These are phyloP conservation scores for Sindora glabra DNA, from an alignment of 306 rosid species.

Conservation along the genomic window DNA sequence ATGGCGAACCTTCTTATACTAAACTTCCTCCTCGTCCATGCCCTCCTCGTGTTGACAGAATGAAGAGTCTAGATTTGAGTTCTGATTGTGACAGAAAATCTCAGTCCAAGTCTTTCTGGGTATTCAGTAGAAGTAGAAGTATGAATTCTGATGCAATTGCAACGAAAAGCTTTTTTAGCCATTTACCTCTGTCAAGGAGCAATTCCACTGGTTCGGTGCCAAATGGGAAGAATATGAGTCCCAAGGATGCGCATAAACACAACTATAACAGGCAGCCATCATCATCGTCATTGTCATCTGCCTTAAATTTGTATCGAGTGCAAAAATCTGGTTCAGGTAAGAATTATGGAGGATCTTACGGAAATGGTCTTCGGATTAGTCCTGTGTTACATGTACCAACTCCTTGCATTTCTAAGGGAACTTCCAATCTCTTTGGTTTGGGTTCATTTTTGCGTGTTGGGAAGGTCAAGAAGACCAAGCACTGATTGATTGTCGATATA, in stretches of 20 bases:
- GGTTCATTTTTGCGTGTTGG: constrained; percentile 60
- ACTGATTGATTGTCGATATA: constrained; percentile 29
- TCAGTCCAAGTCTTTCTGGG: constrained; percentile 75
- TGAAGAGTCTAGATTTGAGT: constrained; percentile 9
- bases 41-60: too few relatives aligned
- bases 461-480: constrained; percentile 52
- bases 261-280: constrained; percentile 28
- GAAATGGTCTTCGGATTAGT: constrained; percentile 44
- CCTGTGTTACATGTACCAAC: constrained; percentile 76
- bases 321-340: constrained; percentile 56
- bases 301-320: constrained; percentile 22
- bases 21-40: too few relatives aligned
- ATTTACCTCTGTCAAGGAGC: constrained; percentile 66
- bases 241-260: constrained; percentile 24
- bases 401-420: constrained; percentile 65
- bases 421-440: constrained; percentile 60
- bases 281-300: constrained; percentile 23
- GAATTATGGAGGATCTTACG: constrained; percentile 50
- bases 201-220: constrained; percentile 65
- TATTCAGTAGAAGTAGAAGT: constrained; percentile 79
- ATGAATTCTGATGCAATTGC: constrained; percentile 52
- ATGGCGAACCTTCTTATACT: too few relatives aligned
- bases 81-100: constrained; percentile 28
- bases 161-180: constrained; percentile 35
- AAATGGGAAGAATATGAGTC: constrained; percentile 38